phyloP scores from a whole-genome alignment of 192 early-diverging fungal genomes.

The Coemansia sp. region DNA sequence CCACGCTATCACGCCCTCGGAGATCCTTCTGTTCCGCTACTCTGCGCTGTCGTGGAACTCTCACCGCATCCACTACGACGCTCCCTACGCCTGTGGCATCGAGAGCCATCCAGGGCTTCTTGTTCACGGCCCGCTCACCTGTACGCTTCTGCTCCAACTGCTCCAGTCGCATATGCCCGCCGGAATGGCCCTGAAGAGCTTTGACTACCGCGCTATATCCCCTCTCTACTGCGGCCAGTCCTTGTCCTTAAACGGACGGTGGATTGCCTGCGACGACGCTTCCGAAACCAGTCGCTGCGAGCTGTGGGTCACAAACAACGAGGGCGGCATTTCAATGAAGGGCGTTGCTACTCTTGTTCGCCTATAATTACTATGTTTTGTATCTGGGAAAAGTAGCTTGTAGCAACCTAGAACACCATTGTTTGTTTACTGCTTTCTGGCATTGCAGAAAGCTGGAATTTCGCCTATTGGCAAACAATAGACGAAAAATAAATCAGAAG shows the following conservation, averaged over 20 bases:
- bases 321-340: constrained; percentile 72
- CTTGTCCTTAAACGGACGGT: constrained; percentile 57
- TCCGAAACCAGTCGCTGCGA: constrained; percentile 56
- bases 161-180: constrained; percentile 55
- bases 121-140: constrained; percentile 79
- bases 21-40: constrained; percentile 80
- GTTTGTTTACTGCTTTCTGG: neutral
- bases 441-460: neutral
- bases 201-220: constrained; percentile 68
- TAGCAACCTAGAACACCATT: neutral
- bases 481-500: neutral
- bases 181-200: constrained; percentile 56
- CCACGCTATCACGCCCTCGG: constrained; percentile 58
- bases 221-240: constrained; percentile 64
- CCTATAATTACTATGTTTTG: constrained; percentile 5
- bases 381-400: neutral
- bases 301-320: constrained; percentile 68
- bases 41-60: constrained; percentile 90
- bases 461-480: neutral
- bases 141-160: constrained; percentile 71
- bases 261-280: constrained; percentile 27
- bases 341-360: constrained; percentile 58
- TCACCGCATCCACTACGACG: constrained; percentile 88
- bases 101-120: constrained; percentile 73
- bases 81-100: constrained; percentile 62